phyloP scores from a whole-genome alignment of 139 green algal genomes.

The Chlamydomonas schloesseri region DNA sequence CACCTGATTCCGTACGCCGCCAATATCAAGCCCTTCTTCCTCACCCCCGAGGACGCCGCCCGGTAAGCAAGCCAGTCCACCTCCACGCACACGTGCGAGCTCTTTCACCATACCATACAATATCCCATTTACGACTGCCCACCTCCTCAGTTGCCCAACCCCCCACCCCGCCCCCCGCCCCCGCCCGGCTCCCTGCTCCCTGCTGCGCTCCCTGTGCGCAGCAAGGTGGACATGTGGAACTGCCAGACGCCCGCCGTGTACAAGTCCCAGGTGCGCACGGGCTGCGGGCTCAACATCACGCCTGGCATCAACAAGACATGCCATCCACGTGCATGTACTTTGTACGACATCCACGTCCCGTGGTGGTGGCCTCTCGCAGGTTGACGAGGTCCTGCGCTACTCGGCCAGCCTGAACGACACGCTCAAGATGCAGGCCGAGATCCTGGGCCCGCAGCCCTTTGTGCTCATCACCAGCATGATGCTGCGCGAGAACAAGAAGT shows the following conservation, averaged over 20 bases:
- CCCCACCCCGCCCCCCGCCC: too few species aligned
- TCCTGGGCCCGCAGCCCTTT: neutral
- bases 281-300: too few species aligned
- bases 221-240: neutral
- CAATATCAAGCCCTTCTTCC: neutral
- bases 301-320: too few species aligned
- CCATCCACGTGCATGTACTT: too few species aligned
- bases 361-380: too few species aligned
- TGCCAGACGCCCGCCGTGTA: neutral
- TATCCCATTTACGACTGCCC: too few species aligned
- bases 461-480: neutral
- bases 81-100: too few species aligned
- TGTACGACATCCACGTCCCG: too few species aligned
- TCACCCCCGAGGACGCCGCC: neutral
- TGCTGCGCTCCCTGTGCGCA: neutral
- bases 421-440: neutral
- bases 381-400: neutral
- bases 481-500: neutral
- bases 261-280: constrained; percentile 13
- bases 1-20: neutral
- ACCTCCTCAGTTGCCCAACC: too few species aligned
- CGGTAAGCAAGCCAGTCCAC: too few species aligned
- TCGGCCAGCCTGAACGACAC: neutral
- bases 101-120: too few species aligned
- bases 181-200: too few species aligned